Base-by-base conservation (phyloP, 441 rosid species). In the Omphalea diandra region DNA sequence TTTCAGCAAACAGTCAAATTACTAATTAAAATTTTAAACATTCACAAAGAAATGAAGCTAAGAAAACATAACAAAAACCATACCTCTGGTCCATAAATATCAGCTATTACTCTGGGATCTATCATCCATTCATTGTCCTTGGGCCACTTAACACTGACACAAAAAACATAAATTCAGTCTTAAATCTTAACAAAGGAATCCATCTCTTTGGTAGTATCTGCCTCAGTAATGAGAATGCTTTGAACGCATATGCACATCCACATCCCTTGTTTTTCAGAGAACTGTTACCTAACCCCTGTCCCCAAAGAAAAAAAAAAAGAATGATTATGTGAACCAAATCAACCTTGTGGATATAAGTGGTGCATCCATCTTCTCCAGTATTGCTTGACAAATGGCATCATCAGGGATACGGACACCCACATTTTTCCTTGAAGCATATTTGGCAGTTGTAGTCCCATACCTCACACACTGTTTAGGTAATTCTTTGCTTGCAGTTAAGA, bases 311-410 rank as follows among this genome's bases (percentile, higher is more conserved):
- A 3, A 46, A 0, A 3, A 10, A 26, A 11, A 55, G 1, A 46
- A 50, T 65, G 40, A 31, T 59, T 27, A 11, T 24, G 59, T 49
- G 29, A 80, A 77, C 40, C 44, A 70, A 54, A 76, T 65, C 54
- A 77, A 90, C 98, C 98, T 94, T 44, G 97, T 94, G 73, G 93
- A 91, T 71, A 91, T 91, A n/a, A 94, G 76, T 31, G 98, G 97
- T 44, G 89, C 80, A 62, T 87, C 93, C 87, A 89, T 76, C 80
- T 84, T 80, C 72, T 80, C 84, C 29, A 91, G 76, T 65, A 94
- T 86, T 77, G 91, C 94, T 81, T 76, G 94, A 80, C 94, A 94
- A 75, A 90, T 75, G 78, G 85, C 83, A 74, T 94, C 97, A 81
- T 83, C 88, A 52, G 97, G 96, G 33, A 94, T 83, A 46, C 97